Conservation (phyloP, 177 flowering plant genomes). For the Vitis hybrid region DNA sequence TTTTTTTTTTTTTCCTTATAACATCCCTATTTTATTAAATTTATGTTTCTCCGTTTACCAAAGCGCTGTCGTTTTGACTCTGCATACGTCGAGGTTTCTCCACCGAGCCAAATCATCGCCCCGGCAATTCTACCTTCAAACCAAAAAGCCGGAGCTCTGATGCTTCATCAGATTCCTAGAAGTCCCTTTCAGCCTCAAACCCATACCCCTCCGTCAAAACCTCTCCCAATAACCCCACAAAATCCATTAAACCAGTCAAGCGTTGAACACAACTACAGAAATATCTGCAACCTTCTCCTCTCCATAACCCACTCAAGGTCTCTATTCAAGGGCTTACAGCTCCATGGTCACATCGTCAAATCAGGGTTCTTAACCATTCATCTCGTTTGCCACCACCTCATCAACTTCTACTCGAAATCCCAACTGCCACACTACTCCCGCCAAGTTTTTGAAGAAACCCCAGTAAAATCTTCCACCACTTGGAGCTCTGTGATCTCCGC, state of each 20-base stretch:
- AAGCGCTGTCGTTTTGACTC: too few relatives aligned
- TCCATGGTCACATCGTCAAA: slow-evolving; percentile 80
- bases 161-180: slow-evolving; percentile 12
- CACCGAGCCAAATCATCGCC: too few relatives aligned
- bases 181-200: background rate
- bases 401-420: slow-evolving; percentile 86
- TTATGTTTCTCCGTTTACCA: too few relatives aligned
- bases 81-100: too few relatives aligned
- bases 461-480: slow-evolving; percentile 44
- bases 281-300: slow-evolving; percentile 52
- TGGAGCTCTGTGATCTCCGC: slow-evolving; percentile 89
- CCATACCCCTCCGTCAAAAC: background rate
- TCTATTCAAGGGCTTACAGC: slow-evolving; percentile 58
- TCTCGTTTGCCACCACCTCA: slow-evolving; percentile 70
- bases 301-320: slow-evolving; percentile 51
- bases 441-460: slow-evolving; percentile 56
- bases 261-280: slow-evolving; percentile 42
- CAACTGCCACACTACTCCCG: slow-evolving; percentile 55
- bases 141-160: background rate
- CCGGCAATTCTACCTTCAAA: background rate
- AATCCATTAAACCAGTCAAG: slow-evolving; percentile 24
- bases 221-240: background rate
- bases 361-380: slow-evolving; percentile 51
- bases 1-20: too few relatives aligned
- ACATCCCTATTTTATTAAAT: too few relatives aligned